Conservation (phyloP, 805 yeast species). For the Ogataea saltuana region DNA sequence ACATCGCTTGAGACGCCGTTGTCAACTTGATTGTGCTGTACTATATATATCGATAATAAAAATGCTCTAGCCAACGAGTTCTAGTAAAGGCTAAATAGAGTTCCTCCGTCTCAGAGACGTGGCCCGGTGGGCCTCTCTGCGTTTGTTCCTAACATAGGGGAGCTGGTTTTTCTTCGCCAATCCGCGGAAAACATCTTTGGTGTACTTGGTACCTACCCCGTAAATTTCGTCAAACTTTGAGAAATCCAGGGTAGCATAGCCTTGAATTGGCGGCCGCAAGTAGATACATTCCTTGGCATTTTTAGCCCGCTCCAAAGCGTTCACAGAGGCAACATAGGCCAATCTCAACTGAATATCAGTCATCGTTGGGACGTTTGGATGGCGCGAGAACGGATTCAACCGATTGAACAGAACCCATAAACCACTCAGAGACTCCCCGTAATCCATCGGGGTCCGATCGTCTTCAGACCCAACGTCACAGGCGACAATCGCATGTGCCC, state of each 20-base stretch:
- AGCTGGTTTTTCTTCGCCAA: slow-evolving; percentile 54
- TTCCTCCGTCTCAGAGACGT: slow-evolving; percentile 55
- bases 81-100: slow-evolving; percentile 43
- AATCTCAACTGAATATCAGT: slow-evolving; percentile 91
- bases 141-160: slow-evolving; percentile 61
- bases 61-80: not conserved
- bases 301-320: slow-evolving; percentile 88
- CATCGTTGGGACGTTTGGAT: slow-evolving; percentile 90
- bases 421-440: slow-evolving; percentile 93
- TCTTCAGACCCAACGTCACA: slow-evolving; percentile 96
- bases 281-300: slow-evolving; percentile 81
- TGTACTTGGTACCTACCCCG: slow-evolving; percentile 76
- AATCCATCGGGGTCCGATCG: slow-evolving; percentile 83
- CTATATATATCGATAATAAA: slow-evolving; percentile 5
- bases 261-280: slow-evolving; percentile 91
- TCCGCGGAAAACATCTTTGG: slow-evolving; percentile 53
- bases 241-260: slow-evolving; percentile 88
- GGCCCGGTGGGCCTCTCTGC: slow-evolving; percentile 32
- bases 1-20: too few relatives aligned
- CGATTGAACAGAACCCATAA: slow-evolving; percentile 85
- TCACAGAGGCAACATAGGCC: slow-evolving; percentile 93
- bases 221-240: slow-evolving; percentile 89
- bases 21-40: slow-evolving; percentile 5
- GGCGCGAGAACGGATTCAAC: slow-evolving; percentile 84
- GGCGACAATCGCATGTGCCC: slow-evolving; percentile 85